Base-by-base conservation (phyloP, 257 asterid genomes). In the Solanum acaule region DNA sequence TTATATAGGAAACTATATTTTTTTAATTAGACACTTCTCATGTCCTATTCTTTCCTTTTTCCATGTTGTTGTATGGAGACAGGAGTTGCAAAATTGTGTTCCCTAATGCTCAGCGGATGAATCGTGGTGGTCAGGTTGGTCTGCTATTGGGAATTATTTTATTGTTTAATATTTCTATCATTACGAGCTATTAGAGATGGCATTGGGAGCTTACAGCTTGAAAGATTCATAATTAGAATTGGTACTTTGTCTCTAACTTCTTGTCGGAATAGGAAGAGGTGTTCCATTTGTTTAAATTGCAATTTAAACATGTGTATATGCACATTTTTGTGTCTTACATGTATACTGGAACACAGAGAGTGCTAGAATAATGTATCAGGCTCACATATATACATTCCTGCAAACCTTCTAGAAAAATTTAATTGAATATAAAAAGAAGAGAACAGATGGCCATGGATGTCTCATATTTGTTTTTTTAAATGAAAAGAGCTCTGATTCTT, bases 91-190 rank as follows among this genome's bases (percentile, higher is more conserved):
- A 95, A 90, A 29, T 96, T 85, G 98, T 97, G 27, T 96, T 97
- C 87, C 99, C 98, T 76, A 96, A 95, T 96, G 94, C 99, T 75
- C 94, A 91, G 83, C 88, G 98, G 46, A 95, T 96, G 98, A 97
- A 96, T 85, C 98, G 99, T 87, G 99, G 99, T 92, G 95, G 98
- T 90, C 99, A 94, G 99, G 99, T 96, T 89, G 52, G 97, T 93
- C 68, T 86, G 46, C 86, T 49, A 5, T 18, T 78, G 42, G 31
- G 22, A 75, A 84, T 29, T 79, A 10, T 18, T 3, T 85, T 83
- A 79, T 85, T 86, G 10, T 88, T 78, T 81, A 11, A 27, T 88
- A 11, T 46, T 46, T 42, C 3, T 35, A 12, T 83, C 84, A 20
- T 49, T 81, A 9, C 38, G 16, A 46, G 68, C 27, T 81, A 27